Percentiles rank a stretch among this genome's conserved stretches.
phyloP scores from a whole-genome alignment of 2,329 filamentous ascomycete species.

The Dactylonectria macrodidyma region DNA sequence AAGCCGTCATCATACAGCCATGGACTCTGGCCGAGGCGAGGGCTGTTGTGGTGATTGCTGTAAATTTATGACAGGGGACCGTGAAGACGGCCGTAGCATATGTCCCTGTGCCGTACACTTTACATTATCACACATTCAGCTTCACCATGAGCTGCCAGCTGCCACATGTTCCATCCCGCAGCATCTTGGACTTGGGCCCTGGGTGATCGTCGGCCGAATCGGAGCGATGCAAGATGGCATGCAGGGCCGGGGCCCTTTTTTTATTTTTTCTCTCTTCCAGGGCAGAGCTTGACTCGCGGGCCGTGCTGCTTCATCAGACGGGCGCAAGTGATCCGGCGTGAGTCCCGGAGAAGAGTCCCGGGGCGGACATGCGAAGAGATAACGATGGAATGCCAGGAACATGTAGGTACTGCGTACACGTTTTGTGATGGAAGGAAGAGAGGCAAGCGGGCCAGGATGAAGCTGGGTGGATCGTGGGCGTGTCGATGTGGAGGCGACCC shows the following conservation, averaged over 20 bases:
- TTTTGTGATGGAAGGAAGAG: background rate
- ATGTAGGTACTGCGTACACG: background rate
- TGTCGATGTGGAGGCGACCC: background rate
- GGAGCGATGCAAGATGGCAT: conserved; percentile 30
- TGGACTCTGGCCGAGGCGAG: background rate
- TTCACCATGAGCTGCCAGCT: background rate
- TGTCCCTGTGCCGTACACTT: background rate
- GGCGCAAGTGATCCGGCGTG: too few species aligned
- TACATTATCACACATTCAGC: background rate
- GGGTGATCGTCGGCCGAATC: conserved; percentile 30
- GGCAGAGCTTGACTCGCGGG: background rate
- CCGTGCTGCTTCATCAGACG: background rate
- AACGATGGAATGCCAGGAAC: background rate
- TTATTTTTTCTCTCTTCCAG: background rate
- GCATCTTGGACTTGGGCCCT: conserved; percentile 6
- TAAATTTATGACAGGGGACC: background rate
- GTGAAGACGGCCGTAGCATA: background rate
- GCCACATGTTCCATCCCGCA: background rate
- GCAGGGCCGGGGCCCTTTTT: conserved; percentile 17
- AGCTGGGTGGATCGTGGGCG: background rate
- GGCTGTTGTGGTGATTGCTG: background rate
- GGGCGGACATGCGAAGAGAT: background rate
- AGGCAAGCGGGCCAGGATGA: background rate
- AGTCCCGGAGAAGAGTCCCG: background rate
- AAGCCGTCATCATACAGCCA: background rate